A percentile compares a stretch with the other conserved stretches of the same genome.
Evolutionary conservation across 306 rosid species (phyloP).

Genomic region (Acmispon strigosus): DNA sequence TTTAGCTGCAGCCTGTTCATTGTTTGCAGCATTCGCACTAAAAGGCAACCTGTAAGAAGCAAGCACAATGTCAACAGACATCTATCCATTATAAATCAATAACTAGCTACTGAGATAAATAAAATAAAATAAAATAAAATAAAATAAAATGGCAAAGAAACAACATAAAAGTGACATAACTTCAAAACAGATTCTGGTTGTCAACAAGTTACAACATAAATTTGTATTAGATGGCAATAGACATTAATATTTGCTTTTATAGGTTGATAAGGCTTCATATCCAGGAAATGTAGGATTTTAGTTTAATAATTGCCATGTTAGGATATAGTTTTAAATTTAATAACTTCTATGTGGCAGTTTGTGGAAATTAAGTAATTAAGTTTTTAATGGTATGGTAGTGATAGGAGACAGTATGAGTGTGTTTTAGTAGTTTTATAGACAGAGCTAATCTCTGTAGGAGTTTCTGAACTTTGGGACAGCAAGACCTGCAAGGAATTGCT

Average conservation of each 20-base stretch:
- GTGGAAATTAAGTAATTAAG: too few species aligned
- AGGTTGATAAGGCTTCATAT: neutral
- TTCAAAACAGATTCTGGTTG: neutral
- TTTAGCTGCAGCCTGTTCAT: conserved; percentile 72
- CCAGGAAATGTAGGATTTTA: too few species aligned
- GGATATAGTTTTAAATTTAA: too few species aligned
- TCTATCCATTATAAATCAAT: neutral
- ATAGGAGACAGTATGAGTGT: too few species aligned
- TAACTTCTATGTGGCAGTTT: too few species aligned
- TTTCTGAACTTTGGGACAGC: too few species aligned
- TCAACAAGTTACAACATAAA: neutral
- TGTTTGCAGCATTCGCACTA: conserved; percentile 40
- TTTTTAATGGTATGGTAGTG: too few species aligned
- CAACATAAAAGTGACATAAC: neutral
- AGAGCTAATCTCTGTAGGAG: too few species aligned
- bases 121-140: neutral
- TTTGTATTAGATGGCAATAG: neutral
- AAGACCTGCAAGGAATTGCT: too few species aligned
- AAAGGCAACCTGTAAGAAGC: conserved; percentile 37
- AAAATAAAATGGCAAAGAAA: neutral
- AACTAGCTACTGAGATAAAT: neutral
- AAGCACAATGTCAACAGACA: neutral
- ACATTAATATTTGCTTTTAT: neutral
- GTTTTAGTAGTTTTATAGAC: too few species aligned
- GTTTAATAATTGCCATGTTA: too few species aligned